phyloP scores from a whole-genome alignment of 495 filamentous ascomycete genomes.

The Bathelium albidoporum region DNA sequence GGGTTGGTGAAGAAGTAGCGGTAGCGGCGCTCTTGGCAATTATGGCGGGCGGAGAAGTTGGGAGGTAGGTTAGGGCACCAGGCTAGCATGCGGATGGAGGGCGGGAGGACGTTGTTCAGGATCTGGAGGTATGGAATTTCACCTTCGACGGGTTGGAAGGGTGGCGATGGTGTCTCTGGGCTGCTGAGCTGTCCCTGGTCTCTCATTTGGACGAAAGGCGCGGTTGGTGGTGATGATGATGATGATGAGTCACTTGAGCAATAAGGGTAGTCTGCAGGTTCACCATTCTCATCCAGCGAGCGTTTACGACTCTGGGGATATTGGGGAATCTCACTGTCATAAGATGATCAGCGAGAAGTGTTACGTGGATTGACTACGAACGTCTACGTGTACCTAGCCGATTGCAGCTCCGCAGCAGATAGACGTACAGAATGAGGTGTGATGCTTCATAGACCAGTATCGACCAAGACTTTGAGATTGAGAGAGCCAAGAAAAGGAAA shows the following conservation, averaged over 20 bases:
- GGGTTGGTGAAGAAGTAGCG: slow-evolving; percentile 97
- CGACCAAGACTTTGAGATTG: not conserved
- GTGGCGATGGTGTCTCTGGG: slow-evolving; percentile 21
- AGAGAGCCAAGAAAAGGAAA: not conserved
- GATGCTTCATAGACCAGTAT: too few species aligned
- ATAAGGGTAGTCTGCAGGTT: not conserved
- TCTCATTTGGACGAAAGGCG: too few species aligned
- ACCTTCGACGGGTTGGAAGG: slow-evolving; percentile 65
- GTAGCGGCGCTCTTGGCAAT: slow-evolving; percentile 79
- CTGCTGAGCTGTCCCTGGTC: too few species aligned
- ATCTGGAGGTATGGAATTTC: slow-evolving; percentile 73
- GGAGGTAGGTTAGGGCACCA: slow-evolving; percentile 78
- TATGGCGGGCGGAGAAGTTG: slow-evolving; percentile 86
- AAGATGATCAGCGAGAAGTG: not conserved
- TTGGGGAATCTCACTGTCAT: not conserved
- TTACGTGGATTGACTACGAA: not conserved
- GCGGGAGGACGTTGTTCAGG: slow-evolving; percentile 77
- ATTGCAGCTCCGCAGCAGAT: not conserved
- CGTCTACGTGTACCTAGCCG: not conserved
- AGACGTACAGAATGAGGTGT: not conserved
- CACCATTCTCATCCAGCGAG: not conserved
- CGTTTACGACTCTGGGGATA: not conserved
- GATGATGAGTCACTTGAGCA: too few species aligned
- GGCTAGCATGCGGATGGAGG: slow-evolving; percentile 79
- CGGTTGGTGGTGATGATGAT: too few species aligned